Evolutionary conservation across 345 rosid species (phyloP).

Genomic region (Syzygium grande): DNA sequence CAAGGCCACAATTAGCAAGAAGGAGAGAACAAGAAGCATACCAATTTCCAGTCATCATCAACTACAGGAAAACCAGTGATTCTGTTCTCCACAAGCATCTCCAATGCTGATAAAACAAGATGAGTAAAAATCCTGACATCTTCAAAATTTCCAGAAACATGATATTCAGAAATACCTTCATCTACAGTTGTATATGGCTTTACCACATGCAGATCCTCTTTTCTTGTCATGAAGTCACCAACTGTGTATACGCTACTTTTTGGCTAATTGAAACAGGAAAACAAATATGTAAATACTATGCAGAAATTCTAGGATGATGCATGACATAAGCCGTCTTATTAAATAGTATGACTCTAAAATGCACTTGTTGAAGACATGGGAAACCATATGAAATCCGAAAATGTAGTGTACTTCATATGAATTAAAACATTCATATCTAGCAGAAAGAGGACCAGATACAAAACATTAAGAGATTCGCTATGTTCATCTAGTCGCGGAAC

Average conservation of each 20-base stretch:
- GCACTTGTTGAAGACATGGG: neutral
- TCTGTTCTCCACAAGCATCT: conserved; percentile 61
- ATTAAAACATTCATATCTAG: neutral
- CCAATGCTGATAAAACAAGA: conserved; percentile 46
- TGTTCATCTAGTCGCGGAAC: neutral
- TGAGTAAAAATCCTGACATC: neutral
- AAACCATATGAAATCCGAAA: neutral
- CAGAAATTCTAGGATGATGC: neutral
- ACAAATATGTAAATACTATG: neutral
- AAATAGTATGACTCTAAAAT: neutral
- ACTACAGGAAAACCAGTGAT: conserved; percentile 90
- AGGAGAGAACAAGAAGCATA: conserved; percentile 11
- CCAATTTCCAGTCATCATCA: conserved; percentile 78
- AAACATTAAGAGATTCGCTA: neutral
- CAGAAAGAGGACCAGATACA: neutral
- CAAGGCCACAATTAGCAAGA: neutral
- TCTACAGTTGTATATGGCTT: conserved; percentile 79
- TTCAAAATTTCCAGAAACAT: neutral
- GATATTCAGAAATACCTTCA: conserved; percentile 35
- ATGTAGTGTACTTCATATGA: neutral
- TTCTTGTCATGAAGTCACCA: conserved; percentile 84
- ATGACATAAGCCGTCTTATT: neutral
- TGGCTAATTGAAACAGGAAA: conserved; percentile 22
- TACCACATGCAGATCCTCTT: conserved; percentile 62
- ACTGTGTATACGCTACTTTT: conserved; percentile 56